These are phyloP conservation scores for Dioscorea alata DNA, from an alignment of 106 monocot species.

Conservation along the genomic window DNA sequence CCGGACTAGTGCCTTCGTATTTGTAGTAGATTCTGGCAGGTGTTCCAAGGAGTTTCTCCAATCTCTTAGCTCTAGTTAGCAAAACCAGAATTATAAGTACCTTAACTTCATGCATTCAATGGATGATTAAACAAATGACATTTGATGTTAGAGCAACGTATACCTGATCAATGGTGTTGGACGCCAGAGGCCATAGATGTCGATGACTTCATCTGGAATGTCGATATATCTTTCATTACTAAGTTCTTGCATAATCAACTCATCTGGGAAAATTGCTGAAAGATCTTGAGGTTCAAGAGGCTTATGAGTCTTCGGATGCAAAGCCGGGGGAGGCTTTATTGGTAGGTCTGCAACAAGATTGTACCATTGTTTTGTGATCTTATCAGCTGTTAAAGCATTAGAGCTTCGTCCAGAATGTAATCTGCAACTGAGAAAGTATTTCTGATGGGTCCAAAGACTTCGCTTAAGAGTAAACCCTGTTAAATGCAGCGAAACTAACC, in stretches of 20 bases:
- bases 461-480: constrained; percentile 6
- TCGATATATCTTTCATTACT: constrained; percentile 52
- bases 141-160: too few species aligned
- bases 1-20: constrained; percentile 87
- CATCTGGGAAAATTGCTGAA: constrained; percentile 55
- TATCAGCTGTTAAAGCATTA: constrained; percentile 9
- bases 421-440: neutral
- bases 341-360: constrained; percentile 64
- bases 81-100: neutral
- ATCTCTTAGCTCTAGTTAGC: constrained; percentile 55
- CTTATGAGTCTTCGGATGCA: constrained; percentile 72
- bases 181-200: constrained; percentile 77
- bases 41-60: constrained; percentile 66
- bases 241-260: constrained; percentile 68
- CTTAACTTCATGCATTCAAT: too few species aligned
- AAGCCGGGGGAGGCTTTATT: constrained; percentile 59
- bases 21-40: constrained; percentile 95
- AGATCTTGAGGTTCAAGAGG: constrained; percentile 57
- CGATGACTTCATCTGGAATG: constrained; percentile 74
- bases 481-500: neutral
- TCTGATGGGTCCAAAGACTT: constrained; percentile 2
- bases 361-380: constrained; percentile 69
- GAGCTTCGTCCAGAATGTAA: constrained; percentile 12
- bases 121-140: too few species aligned
- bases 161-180: constrained; percentile 82